A percentile compares a stretch with the other conserved stretches of the same genome.
Conservation (phyloP, 164 flowering plant genomes). For the Chloranthus sessilifolius region DNA sequence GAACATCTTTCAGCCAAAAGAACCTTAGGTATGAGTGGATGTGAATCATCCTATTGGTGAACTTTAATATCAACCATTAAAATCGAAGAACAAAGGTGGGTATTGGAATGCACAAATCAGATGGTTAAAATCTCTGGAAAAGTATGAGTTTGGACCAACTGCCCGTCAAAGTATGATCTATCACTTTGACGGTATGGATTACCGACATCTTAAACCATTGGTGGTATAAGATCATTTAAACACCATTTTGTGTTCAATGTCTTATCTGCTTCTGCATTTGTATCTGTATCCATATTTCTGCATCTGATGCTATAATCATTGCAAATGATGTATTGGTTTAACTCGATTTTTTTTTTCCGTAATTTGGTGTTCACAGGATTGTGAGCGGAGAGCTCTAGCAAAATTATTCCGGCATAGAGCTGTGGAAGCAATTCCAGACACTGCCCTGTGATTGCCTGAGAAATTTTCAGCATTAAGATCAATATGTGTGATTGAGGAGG, state of each 20-base stretch:
- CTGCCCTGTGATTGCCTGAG: not conserved
- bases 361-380: constrained; percentile 51
- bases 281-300: not conserved
- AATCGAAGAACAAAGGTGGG: too few species aligned
- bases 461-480: not conserved
- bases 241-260: not conserved
- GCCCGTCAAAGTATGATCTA: not conserved
- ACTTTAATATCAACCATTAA: too few species aligned
- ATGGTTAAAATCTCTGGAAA: too few species aligned
- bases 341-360: not conserved
- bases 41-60: too few species aligned
- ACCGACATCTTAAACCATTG: too few species aligned
- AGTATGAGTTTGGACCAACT: not conserved
- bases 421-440: constrained; percentile 22
- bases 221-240: too few species aligned
- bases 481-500: not conserved
- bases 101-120: too few species aligned
- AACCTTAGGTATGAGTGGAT: too few species aligned
- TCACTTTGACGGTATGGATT: too few species aligned
- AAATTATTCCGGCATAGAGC: constrained; percentile 69
- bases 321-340: not conserved
- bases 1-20: too few species aligned
- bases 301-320: too few species aligned
- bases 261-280: not conserved
- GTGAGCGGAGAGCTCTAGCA: constrained; percentile 81